Base-by-base conservation (phyloP, 352 stramenopile genomes). In the Globisporangium ultimum region DNA sequence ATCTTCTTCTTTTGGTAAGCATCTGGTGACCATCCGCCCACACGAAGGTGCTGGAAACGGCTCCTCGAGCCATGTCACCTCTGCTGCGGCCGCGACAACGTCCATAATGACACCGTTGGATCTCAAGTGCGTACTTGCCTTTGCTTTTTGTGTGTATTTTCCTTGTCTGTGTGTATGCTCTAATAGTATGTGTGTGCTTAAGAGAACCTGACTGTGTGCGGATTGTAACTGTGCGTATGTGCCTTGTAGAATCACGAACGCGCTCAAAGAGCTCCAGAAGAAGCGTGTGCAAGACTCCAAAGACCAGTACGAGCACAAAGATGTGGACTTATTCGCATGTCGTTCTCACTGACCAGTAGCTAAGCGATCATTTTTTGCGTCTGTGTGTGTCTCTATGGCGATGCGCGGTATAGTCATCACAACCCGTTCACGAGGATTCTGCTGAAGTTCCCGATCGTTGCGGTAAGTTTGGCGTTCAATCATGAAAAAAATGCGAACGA, bases 341-440 rank as follows among this genome's bases (percentile, higher is more conserved):
- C 7, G 4, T 8, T 36, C 5, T 5, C 28, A 36, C 8, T 8
- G 0, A 10, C 28, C 28, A 10, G 5, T 1, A 36, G 28, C 28
- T 36, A 36, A 36, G 5, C 34, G 3, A 6, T 38, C 38, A 38
- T 11, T 13, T 3, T 36, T 21, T n/a, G 18, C 46, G 17, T 28
- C 20, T 46, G 32, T 47, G 9, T n/a, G 20, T 47, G 6, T 17
- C 17, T 46, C 22, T 32, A 15, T 24, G n/a, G 11, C 17, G 28
- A 28, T 14, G 21, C 42, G 49, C 28, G 22, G 28, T 14, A 20
- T 22, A 46, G 15, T 41, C 70, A 66, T 9, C 61, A 72, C n/a
- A 87, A 87, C 24, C 80, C 81, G 43, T 91, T 93, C 64, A 91
- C 80, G 10, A 72, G 78, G 24, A 93, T 91, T 62, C 58, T 93